Percentiles rank a stretch among this genome's conserved stretches.
These are phyloP conservation scores for Hypoxylon sp. DNA, from an alignment of 2,329 filamentous ascomycete genomes.

Conservation along the genomic window DNA sequence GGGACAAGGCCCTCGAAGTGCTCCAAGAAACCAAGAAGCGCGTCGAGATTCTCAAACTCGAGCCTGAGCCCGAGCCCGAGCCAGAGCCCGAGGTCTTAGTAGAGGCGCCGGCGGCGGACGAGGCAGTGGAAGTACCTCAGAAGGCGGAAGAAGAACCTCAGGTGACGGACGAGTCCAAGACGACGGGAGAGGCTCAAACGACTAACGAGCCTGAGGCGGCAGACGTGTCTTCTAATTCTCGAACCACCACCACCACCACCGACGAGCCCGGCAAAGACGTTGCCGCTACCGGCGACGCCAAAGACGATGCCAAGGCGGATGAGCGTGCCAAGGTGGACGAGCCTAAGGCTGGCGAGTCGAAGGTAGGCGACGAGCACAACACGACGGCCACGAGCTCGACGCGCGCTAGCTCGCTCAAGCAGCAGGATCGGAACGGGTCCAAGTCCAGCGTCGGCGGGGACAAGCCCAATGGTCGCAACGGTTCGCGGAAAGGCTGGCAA, in stretches of 20 bases:
- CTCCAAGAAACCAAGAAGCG: slow-evolving; percentile 13
- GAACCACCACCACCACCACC: neutral
- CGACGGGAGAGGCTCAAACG: slow-evolving; percentile 15
- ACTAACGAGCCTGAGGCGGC: slow-evolving; percentile 18
- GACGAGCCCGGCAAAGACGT: neutral
- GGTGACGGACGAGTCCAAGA: slow-evolving; percentile 18
- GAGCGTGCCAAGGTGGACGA: slow-evolving; percentile 1
- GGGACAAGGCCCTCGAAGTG: slow-evolving; percentile 25
- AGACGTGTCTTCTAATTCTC: neutral
- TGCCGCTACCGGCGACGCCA: neutral
- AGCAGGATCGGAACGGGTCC: slow-evolving; percentile 11
- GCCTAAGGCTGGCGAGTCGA: slow-evolving; percentile 2
- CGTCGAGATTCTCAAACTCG: slow-evolving; percentile 15
- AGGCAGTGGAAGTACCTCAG: neutral
- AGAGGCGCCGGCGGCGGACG: neutral
- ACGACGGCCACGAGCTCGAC: slow-evolving; percentile 19
- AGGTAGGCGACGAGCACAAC: slow-evolving; percentile 5
- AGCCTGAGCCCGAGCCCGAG: slow-evolving; percentile 23
- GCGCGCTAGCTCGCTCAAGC: slow-evolving; percentile 29
- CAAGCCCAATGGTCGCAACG: too few relatives aligned
- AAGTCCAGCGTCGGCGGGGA: slow-evolving; percentile 14
- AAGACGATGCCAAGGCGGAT: slow-evolving; percentile 3
- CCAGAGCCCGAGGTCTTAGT: slow-evolving; percentile 8
- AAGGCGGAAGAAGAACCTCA: neutral
- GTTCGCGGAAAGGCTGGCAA: slow-evolving; percentile 32